A percentile compares a stretch with the other conserved stretches of the same genome.
phyloP scores from a whole-genome alignment of 2,329 filamentous ascomycete genomes.

The Parasarocladium wereldwijsianum region DNA sequence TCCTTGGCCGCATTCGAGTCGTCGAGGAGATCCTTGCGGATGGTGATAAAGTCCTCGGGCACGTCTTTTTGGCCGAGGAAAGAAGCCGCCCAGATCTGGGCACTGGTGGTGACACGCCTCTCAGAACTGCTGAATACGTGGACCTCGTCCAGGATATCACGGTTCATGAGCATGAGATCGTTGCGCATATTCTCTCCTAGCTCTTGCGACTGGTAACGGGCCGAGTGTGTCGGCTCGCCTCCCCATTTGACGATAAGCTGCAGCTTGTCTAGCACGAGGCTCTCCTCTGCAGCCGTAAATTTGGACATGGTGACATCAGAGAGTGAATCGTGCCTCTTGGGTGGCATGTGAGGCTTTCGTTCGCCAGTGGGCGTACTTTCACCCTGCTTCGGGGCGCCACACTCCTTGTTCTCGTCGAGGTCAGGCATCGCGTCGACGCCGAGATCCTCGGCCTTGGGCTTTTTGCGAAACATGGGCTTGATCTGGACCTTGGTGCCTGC shows the following conservation, averaged over 20 bases:
- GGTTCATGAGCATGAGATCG: constrained; percentile 83
- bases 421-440: constrained; percentile 22
- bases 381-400: constrained; percentile 9
- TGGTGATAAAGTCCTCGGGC: constrained; percentile 70
- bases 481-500: constrained; percentile 97
- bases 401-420: constrained; percentile 15
- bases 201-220: constrained; percentile 89
- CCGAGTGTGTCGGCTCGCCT: constrained; percentile 93
- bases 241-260: constrained; percentile 99
- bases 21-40: constrained; percentile 88
- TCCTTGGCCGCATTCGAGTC: constrained; percentile 98
- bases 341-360: constrained; percentile 15
- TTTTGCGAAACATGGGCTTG: constrained; percentile 96
- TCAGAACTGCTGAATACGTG: constrained; percentile 94
- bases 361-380: constrained; percentile 12
- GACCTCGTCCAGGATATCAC: constrained; percentile 82
- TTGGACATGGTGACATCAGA: constrained; percentile 86
- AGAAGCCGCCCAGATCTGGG: constrained; percentile 85
- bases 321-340: constrained; percentile 66
- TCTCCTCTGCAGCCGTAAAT: constrained; percentile 85
- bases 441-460: constrained; percentile 46
- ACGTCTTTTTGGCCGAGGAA: constrained; percentile 83
- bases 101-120: constrained; percentile 83
- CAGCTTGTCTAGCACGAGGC: constrained; percentile 84
- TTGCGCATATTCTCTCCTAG: constrained; percentile 92